Base-by-base conservation (phyloP, 2,329 filamentous ascomycete species). In the Fusarium liriodendri region DNA sequence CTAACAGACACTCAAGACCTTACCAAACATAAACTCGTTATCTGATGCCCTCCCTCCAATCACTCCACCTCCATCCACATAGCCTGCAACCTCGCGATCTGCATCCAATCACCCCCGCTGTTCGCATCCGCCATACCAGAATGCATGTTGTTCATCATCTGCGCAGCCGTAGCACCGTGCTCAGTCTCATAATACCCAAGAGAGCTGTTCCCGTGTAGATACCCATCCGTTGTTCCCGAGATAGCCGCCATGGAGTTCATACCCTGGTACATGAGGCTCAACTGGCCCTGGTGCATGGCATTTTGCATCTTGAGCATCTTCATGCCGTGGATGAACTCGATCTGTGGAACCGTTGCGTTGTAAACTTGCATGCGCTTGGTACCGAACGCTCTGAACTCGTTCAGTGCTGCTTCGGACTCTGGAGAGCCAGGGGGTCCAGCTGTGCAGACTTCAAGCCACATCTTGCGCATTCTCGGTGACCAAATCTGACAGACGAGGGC, bases 391-490 rank as follows among this genome's bases (percentile, higher is more conserved):
- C 71, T 72, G 35, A 82, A 82, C n/a, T 77, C 70, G 0, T 70
- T 70, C 1, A 82, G n/a, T 0, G 74, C 77, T 1, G 64, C 70
- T 9, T 79, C 60, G 1, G 77, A 80, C 38, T 78, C 79, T 1
- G 67, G 40, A 0, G 79, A 79, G 5, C 74, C 80, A 0, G 78
- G 74, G 0, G 63, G 57, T 2, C 80, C 80, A 1, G 77, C 78
- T 0, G 66, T 71, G 60, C 81, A 83, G 0, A 62, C 77, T 11
- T 75, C 70, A 3, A 76, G 70, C 77, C 80, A 84, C 72, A 82
- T 77, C 1, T 58, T 73, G n/a, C 83, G 82, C 82, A 84, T 84
- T 6, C 83, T 80, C 1, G 80, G 79, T 4, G 82, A 83, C 79
- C 82, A 84, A 7, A 84, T 75, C 37, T 81, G 80, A 57, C 83